A percentile compares a stretch with the other conserved stretches of the same genome.
Conservation (phyloP, 495 filamentous ascomycete genomes). For the Penicillium argentinense region DNA sequence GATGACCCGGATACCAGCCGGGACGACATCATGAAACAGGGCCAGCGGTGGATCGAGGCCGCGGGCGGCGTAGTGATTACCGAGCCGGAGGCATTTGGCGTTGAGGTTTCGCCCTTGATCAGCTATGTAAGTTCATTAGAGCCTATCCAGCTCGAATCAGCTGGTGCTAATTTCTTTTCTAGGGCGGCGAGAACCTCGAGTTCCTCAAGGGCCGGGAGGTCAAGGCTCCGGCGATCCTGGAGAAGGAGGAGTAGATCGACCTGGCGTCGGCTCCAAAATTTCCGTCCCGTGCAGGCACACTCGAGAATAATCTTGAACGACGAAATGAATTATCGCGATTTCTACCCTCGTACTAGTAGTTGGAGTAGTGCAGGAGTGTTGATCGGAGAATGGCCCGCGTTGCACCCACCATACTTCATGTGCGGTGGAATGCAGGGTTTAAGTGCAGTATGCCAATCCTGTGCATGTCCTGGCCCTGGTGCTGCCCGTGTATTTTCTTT, state of each 20-base stretch:
- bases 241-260: slow-evolving; percentile 59
- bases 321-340: slow-evolving; percentile 22
- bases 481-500: too few relatives aligned
- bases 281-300: not conserved
- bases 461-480: too few relatives aligned
- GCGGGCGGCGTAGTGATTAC: slow-evolving; percentile 77
- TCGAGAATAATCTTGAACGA: slow-evolving; percentile 12
- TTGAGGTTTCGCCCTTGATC: slow-evolving; percentile 90
- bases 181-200: slow-evolving; percentile 91
- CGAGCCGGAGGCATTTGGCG: slow-evolving; percentile 63
- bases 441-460: too few relatives aligned
- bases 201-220: slow-evolving; percentile 72
- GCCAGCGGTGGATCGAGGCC: slow-evolving; percentile 76
- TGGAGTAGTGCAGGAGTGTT: not conserved
- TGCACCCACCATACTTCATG: slow-evolving; percentile 7
- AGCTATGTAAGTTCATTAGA: slow-evolving; percentile 77
- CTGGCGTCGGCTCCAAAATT: slow-evolving; percentile 1
- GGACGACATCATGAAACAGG: slow-evolving; percentile 85
- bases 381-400: slow-evolving; percentile 21
- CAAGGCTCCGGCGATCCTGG: slow-evolving; percentile 72
- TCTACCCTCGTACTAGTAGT: not conserved
- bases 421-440: slow-evolving; percentile 15
- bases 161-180: slow-evolving; percentile 28
- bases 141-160: slow-evolving; percentile 4
- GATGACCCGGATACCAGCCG: slow-evolving; percentile 93